Evolutionary conservation across 2,329 filamentous ascomycete species (phyloP).

Genomic region (Stemphylium lycopersici): DNA sequence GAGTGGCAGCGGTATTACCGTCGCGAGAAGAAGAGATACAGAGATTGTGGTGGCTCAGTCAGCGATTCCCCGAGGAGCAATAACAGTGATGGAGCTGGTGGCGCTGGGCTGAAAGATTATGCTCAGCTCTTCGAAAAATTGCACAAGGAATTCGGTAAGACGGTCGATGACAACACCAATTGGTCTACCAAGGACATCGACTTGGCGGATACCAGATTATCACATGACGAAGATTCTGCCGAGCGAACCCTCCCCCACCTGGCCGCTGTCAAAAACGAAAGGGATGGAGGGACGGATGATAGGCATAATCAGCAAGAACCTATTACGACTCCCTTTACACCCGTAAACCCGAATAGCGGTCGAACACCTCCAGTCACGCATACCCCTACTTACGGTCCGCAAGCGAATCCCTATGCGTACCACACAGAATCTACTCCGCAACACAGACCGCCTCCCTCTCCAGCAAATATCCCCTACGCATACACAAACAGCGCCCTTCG

Average conservation of each 20-base stretch:
- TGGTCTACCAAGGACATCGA: slow-evolving; percentile 16
- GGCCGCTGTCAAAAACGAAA: slow-evolving; percentile 11
- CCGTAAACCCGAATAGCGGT: slow-evolving; percentile 12
- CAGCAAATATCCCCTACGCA: background rate
- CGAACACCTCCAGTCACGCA: background rate
- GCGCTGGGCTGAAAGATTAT: slow-evolving; percentile 29
- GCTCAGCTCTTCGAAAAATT: slow-evolving; percentile 20
- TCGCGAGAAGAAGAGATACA: slow-evolving; percentile 19
- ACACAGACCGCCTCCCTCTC: background rate
- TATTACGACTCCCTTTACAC: slow-evolving; percentile 12
- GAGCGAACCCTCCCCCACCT: slow-evolving; percentile 8
- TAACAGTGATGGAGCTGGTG: slow-evolving; percentile 20
- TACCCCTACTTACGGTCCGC: background rate
- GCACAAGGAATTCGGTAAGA: slow-evolving; percentile 31
- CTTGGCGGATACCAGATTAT: slow-evolving; percentile 18
- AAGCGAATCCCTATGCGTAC: background rate
- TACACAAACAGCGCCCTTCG: background rate
- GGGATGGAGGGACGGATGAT: background rate
- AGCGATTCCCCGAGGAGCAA: slow-evolving; percentile 27
- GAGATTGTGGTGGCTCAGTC: slow-evolving; percentile 16
- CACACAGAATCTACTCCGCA: background rate
- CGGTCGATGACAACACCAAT: slow-evolving; percentile 6
- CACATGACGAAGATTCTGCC: slow-evolving; percentile 21
- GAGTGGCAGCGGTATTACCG: slow-evolving; percentile 19
- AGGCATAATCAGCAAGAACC: background rate